These are phyloP conservation scores for Ustulina deusta DNA, from an alignment of 2,329 filamentous ascomycete genomes.

Conservation along the genomic window DNA sequence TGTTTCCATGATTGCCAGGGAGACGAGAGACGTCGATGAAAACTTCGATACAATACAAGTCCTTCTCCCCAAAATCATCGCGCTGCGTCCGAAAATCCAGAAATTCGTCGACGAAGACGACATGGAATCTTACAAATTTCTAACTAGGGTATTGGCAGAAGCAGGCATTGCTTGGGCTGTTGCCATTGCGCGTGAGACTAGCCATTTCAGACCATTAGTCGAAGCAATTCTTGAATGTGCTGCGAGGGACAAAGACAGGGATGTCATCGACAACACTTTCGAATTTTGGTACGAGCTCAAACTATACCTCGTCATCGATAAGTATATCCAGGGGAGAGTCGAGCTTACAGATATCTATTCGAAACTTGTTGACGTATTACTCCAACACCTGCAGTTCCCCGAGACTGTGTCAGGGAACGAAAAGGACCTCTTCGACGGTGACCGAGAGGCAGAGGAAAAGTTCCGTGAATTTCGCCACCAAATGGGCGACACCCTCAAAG, in stretches of 20 bases:
- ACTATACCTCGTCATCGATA: slow-evolving; percentile 91
- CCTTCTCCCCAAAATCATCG: slow-evolving; percentile 84
- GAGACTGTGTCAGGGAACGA: slow-evolving; percentile 78
- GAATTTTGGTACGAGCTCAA: slow-evolving; percentile 99
- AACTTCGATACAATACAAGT: slow-evolving; percentile 83
- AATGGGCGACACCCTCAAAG: slow-evolving; percentile 98
- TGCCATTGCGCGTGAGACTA: slow-evolving; percentile 85
- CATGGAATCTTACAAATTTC: slow-evolving; percentile 83
- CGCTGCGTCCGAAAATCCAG: slow-evolving; percentile 80
- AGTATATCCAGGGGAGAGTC: slow-evolving; percentile 84
- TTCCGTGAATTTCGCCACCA: slow-evolving; percentile 96
- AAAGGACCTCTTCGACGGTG: slow-evolving; percentile 90
- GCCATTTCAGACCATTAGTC: slow-evolving; percentile 84
- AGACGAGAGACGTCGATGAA: slow-evolving; percentile 94
- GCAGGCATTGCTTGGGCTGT: slow-evolving; percentile 96
- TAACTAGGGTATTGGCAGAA: slow-evolving; percentile 91
- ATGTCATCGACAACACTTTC: slow-evolving; percentile 94
- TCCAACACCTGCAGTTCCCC: slow-evolving; percentile 90
- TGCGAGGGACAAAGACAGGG: slow-evolving; percentile 85
- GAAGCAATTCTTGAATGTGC: slow-evolving; percentile 94
- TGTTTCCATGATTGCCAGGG: slow-evolving; percentile 88
- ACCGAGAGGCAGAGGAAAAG: slow-evolving; percentile 94
- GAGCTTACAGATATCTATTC: slow-evolving; percentile 85
- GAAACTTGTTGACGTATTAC: slow-evolving; percentile 90
- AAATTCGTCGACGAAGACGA: slow-evolving; percentile 84